These are phyloP conservation scores for Entomortierella lignicola DNA, from an alignment of 192 early-diverging fungal genomes.

Conservation along the genomic window DNA sequence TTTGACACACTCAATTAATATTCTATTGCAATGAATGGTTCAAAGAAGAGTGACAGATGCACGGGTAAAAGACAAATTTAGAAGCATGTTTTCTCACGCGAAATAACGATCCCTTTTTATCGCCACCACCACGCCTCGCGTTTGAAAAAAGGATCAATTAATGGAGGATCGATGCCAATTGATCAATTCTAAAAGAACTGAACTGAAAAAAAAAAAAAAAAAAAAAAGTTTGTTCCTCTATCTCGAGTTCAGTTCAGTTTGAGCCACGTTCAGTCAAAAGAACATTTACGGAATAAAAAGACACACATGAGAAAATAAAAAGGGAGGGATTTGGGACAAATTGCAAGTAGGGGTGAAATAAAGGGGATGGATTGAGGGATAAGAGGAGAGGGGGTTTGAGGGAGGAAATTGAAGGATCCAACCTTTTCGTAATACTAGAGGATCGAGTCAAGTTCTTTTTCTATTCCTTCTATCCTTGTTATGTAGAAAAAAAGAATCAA, in stretches of 20 bases:
- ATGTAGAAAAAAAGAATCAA: too few relatives aligned
- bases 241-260: background rate
- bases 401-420: constrained; percentile 1
- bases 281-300: background rate
- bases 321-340: too few relatives aligned
- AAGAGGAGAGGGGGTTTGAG: background rate
- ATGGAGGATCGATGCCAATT: background rate
- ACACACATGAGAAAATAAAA: too few relatives aligned
- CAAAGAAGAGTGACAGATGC: too few relatives aligned
- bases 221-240: background rate
- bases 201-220: too few relatives aligned
- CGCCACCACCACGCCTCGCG: too few relatives aligned
- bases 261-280: constrained; percentile 2
- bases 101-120: too few relatives aligned
- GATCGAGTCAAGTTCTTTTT: background rate
- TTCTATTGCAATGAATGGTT: too few relatives aligned
- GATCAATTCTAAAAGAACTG: background rate
- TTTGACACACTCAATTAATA: too few relatives aligned
- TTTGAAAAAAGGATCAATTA: too few relatives aligned
- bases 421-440: background rate
- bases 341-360: constrained; percentile 25
- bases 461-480: background rate
- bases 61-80: too few relatives aligned
- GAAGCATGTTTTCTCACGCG: too few relatives aligned
- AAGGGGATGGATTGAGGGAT: background rate